phyloP scores from a whole-genome alignment of 805 yeast genomes.

The Candida nitratophila region DNA sequence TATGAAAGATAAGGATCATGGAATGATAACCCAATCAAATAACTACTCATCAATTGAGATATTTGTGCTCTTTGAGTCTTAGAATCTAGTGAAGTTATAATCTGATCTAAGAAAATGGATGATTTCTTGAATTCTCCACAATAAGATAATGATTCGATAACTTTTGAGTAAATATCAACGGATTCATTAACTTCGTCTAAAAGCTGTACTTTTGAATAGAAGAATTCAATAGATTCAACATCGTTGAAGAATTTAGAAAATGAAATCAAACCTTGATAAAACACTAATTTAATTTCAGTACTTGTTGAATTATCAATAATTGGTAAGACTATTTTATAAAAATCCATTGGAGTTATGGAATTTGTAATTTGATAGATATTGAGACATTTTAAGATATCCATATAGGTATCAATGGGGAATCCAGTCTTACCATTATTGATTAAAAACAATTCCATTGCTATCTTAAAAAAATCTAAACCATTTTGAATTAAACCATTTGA shows the following conservation, averaged over 20 bases:
- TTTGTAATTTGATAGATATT: slow-evolving; percentile 16
- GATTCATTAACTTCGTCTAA: slow-evolving; percentile 22
- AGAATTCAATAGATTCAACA: slow-evolving; percentile 27
- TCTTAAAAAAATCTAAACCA: slow-evolving; percentile 41
- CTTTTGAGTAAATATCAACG: slow-evolving; percentile 41
- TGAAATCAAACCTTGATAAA: slow-evolving; percentile 33
- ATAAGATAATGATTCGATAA: slow-evolving; percentile 45
- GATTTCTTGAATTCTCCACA: slow-evolving; percentile 45
- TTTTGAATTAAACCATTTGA: slow-evolving; percentile 28
- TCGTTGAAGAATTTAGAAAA: slow-evolving; percentile 33
- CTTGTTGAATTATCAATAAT: slow-evolving; percentile 4
- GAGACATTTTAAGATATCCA: slow-evolving; percentile 18
- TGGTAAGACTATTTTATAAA: slow-evolving; percentile 11
- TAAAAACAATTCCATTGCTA: slow-evolving; percentile 39
- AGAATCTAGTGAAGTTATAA: slow-evolving; percentile 27
- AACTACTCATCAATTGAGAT: slow-evolving; percentile 19
- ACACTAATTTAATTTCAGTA: slow-evolving; percentile 8
- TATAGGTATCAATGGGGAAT: slow-evolving; percentile 10
- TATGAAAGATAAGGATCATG: slow-evolving; percentile 19
- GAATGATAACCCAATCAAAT: slow-evolving; percentile 19
- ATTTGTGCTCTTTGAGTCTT: slow-evolving; percentile 7
- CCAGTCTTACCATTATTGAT: slow-evolving; percentile 14
- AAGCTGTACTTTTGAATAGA: slow-evolving; percentile 28
- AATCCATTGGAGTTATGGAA: slow-evolving; percentile 9
- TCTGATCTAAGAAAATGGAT: slow-evolving; percentile 48